Evolutionary conservation across 805 yeast genomes (phyloP).

Genomic region (Spathaspora arborariae): DNA sequence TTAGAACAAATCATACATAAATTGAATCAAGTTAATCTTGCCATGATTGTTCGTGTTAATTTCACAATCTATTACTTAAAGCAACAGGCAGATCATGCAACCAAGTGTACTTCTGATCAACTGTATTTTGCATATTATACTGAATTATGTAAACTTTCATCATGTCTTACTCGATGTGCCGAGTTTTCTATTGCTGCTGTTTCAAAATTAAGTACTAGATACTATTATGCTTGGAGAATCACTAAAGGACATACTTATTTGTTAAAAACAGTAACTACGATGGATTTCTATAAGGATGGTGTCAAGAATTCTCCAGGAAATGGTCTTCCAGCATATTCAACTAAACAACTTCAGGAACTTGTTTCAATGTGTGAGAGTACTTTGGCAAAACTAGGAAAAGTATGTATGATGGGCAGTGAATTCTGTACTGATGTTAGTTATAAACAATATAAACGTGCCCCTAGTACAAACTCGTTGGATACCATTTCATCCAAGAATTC

Average conservation of each 20-base stretch:
- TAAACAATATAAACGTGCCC: neutral
- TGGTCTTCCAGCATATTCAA: slow-evolving; percentile 14
- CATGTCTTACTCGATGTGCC: slow-evolving; percentile 22
- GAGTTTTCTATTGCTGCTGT: slow-evolving; percentile 32
- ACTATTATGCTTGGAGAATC: slow-evolving; percentile 39
- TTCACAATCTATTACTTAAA: slow-evolving; percentile 23
- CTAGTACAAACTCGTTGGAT: slow-evolving; percentile 5
- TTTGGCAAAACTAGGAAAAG: slow-evolving; percentile 20
- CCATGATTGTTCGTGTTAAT: slow-evolving; percentile 28
- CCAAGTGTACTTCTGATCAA: slow-evolving; percentile 13
- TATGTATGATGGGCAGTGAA: slow-evolving; percentile 8
- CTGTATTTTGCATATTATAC: slow-evolving; percentile 15
- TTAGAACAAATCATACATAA: slow-evolving; percentile 30
- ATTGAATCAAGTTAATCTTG: slow-evolving; percentile 25
- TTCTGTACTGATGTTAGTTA: slow-evolving; percentile 10
- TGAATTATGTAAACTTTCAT: slow-evolving; percentile 18
- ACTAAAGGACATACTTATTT: slow-evolving; percentile 32
- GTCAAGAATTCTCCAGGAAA: slow-evolving; percentile 5
- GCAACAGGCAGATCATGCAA: slow-evolving; percentile 18
- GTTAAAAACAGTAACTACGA: slow-evolving; percentile 24
- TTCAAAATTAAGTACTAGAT: slow-evolving; percentile 32
- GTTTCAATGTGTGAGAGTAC: slow-evolving; percentile 23
- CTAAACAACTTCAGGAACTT: slow-evolving; percentile 23
- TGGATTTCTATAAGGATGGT: slow-evolving; percentile 20
- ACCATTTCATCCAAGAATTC: slow-evolving; percentile 7